A percentile compares a stretch with the other conserved stretches of the same genome.
Evolutionary conservation across 1,284 basidiomycete genomes (phyloP).

Genomic region (Sphaerobolus stellatus): DNA sequence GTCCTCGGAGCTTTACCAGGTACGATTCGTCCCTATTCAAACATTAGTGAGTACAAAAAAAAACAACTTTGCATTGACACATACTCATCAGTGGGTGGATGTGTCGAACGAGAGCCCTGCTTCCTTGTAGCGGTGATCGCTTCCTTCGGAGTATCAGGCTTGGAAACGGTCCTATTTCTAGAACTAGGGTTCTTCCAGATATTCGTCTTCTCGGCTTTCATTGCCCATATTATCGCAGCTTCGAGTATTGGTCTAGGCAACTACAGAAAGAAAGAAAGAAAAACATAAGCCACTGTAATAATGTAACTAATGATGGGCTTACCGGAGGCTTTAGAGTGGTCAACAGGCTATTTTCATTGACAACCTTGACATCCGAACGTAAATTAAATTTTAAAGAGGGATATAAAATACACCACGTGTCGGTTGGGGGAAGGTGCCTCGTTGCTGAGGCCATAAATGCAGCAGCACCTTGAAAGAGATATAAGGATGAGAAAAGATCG

Average conservation of each 20-base stretch:
- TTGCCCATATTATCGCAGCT: slow-evolving; percentile 86
- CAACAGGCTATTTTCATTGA: slow-evolving; percentile 76
- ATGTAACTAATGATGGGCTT: slow-evolving; percentile 27
- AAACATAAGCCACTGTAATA: not conserved
- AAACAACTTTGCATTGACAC: slow-evolving; percentile 29
- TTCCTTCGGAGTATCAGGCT: slow-evolving; percentile 65
- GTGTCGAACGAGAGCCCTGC: slow-evolving; percentile 43
- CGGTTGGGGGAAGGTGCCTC: slow-evolving; percentile 75
- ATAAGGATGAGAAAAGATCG: not conserved
- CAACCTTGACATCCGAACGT: slow-evolving; percentile 77
- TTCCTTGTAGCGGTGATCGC: slow-evolving; percentile 64
- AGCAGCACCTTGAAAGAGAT: slow-evolving; percentile 67
- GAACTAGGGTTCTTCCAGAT: slow-evolving; percentile 76
- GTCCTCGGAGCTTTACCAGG: slow-evolving; percentile 68
- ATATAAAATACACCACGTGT: slow-evolving; percentile 98
- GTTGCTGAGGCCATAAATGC: slow-evolving; percentile 86
- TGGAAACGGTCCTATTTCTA: slow-evolving; percentile 37
- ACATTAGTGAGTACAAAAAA: slow-evolving; percentile 4
- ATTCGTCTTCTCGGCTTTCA: slow-evolving; percentile 68
- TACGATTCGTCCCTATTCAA: slow-evolving; percentile 69
- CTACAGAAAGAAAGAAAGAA: slow-evolving; percentile 44
- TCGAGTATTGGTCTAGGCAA: slow-evolving; percentile 80
- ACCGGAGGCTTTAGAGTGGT: slow-evolving; percentile 78
- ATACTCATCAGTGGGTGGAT: slow-evolving; percentile 70
- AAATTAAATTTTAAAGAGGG: slow-evolving; percentile 86